Evolutionary conservation across 345 rosid genomes (phyloP), one percentile per base, ranked within the genome.

Genomic region (Salix purpurea): DNA sequence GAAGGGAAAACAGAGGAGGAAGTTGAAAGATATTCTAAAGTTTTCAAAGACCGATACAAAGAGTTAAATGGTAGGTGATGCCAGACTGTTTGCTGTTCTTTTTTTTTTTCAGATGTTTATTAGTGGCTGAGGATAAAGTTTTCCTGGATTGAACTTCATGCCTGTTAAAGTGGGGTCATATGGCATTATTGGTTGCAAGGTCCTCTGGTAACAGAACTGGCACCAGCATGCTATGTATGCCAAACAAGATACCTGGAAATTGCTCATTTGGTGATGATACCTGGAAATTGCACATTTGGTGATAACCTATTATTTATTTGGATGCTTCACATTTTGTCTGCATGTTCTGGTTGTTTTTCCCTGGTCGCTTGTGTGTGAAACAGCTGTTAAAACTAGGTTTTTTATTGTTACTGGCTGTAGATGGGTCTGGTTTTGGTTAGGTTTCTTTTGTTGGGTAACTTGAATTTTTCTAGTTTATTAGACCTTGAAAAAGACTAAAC

Each of bases 1-100:
- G 99, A 96, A 84, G 98, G 98, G 66, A 96, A 93, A 84, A 88
- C 94, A 40, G 96, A 87, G 84, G 89, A 91, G 74, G 99, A 93
- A 84, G 97, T 93, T 80, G 95, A 93, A 86, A 87, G 95, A 89
- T 92, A 96, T 82, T 94, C 97, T 12, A 86, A 89, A 73, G 91
- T 76, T 79, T 93, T 96, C 79, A 92, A 92, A 83, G 98, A 92
- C 82, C 88, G 97, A 80, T 93, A 89, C 83, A 93, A 90, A 80
- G 99, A 96, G 86, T 86, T 96, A 74, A 92, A 84, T 69, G 96
- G 95, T 89, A 76, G 80, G 88, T 79, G 19, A 46, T 67, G 19
- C 56, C 37, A n/a, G 7, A 6, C 39, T 16, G 2, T 30, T 30
- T 24, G 12, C 3, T 15, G 6, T 40, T 44, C n/a, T 8, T 54